phyloP scores from a whole-genome alignment of 352 stramenopile genomes.

The Phytophthora crassamura region DNA sequence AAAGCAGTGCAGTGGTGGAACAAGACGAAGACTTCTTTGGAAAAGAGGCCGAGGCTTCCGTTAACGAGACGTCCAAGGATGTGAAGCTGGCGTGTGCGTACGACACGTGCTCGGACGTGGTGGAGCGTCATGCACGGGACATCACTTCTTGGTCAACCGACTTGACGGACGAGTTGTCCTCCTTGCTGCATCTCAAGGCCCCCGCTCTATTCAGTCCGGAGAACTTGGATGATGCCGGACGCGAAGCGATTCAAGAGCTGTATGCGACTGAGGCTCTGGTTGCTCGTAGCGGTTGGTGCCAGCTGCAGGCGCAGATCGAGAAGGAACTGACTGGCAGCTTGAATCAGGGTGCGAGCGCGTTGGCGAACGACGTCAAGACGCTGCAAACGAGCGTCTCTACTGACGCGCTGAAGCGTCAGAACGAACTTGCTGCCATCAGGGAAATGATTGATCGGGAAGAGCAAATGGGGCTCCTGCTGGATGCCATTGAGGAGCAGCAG shows the following conservation, averaged over 20 bases:
- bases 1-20: conserved; percentile 20
- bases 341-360: conserved; percentile 34
- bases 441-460: conserved; percentile 78
- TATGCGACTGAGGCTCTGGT: conserved; percentile 52
- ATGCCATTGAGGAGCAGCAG: conserved; percentile 85
- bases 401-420: conserved; percentile 50
- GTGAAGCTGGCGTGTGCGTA: conserved; percentile 49
- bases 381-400: conserved; percentile 49
- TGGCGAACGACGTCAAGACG: conserved; percentile 53
- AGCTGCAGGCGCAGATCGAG: conserved; percentile 72
- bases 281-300: conserved; percentile 64
- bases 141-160: conserved; percentile 54
- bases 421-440: conserved; percentile 62
- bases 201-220: conserved; percentile 50
- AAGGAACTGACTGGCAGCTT: conserved; percentile 52
- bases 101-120: conserved; percentile 47
- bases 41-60: conserved; percentile 7
- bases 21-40: conserved; percentile 31
- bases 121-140: conserved; percentile 57
- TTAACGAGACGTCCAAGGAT: conserved; percentile 18
- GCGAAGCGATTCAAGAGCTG: conserved; percentile 54
- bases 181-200: conserved; percentile 55
- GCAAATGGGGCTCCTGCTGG: conserved; percentile 69
- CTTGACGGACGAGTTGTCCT: conserved; percentile 52
- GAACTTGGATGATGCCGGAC: conserved; percentile 36